phyloP scores from a whole-genome alignment of 371 early-diverging fungal species.

The Mortierella sp. region DNA sequence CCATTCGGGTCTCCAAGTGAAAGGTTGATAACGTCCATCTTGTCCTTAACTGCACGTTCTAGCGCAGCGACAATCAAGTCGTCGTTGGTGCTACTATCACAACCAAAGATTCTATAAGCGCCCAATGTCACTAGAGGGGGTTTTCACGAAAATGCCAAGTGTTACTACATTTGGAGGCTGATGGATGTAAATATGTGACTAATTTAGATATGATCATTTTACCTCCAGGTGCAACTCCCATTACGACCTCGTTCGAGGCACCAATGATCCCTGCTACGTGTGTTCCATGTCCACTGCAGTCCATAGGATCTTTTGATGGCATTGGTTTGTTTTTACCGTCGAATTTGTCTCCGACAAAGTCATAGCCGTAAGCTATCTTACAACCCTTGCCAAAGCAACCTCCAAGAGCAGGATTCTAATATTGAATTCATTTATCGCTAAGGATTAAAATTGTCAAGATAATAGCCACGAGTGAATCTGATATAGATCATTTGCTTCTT shows the following conservation, averaged over 20 bases:
- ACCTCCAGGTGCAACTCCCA: constrained; percentile 55
- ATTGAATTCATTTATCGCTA: constrained; percentile 29
- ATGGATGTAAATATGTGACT: neutral
- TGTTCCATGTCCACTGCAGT: constrained; percentile 76
- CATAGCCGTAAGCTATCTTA: constrained; percentile 60
- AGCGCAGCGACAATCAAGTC: constrained; percentile 82
- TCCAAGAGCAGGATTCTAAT: constrained; percentile 78
- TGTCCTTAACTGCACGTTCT: constrained; percentile 74
- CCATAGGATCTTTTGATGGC: constrained; percentile 63
- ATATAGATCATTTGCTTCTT: constrained; percentile 3
- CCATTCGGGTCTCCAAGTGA: constrained; percentile 63
- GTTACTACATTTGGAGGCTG: neutral
- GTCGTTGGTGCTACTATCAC: constrained; percentile 64
- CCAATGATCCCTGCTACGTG: constrained; percentile 67
- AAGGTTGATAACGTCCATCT: constrained; percentile 75
- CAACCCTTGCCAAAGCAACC: constrained; percentile 67
- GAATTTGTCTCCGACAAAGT: constrained; percentile 69
- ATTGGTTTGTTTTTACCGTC: constrained; percentile 59
- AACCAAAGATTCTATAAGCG: constrained; percentile 47
- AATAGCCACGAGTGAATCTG: too few relatives aligned
- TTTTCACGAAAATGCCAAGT: neutral
- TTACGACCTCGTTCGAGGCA: constrained; percentile 13
- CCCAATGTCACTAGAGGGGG: constrained; percentile 27
- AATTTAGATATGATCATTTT: neutral
- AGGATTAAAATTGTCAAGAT: too few relatives aligned